Evolutionary conservation across 208 protist species (phyloP), one percentile per base, ranked within the genome.

Genomic region (Wallacemonas sp.): DNA sequence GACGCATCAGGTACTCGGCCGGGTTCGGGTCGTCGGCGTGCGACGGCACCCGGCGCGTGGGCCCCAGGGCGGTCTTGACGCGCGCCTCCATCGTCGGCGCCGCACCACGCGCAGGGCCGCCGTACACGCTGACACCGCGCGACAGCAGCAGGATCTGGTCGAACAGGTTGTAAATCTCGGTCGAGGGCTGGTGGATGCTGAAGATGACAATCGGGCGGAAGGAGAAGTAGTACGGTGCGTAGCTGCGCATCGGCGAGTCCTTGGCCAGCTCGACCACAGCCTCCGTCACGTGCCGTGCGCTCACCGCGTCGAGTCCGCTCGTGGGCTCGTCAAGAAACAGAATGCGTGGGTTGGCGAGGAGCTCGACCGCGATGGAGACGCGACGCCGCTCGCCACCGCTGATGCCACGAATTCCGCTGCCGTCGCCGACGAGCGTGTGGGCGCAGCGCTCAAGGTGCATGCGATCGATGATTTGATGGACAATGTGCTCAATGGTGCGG

Each of bases 261-360:
- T 89, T 90, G 19, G 87, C 88, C 32, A 97, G 81, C 38, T 81
- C 75, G 17, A 90, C 86, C 3, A 96, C 77, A 2, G 88, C 83
- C 66, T 97, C 86, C 17, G 96, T 78, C 38, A 96, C 85, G 29
- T 73, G 80, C 63, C 81, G 80, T 14, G 93, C 93, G 58, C 84
- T 96, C 21, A 90, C 78, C 17, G 85, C 74, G 62, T 97, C 93
- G 19, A 97, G 76, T 0, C 93, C 93, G 64, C 88, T 95, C 27
- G 92, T 98, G 16, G 92, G 91, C 66, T 98, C 92, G 61, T 97
- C 93, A 26, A 96, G 77, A 69, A 92, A 94, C n/a, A 97, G 75
- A 47, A 97, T 93, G 48, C 88, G 86, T 23, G 94, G 94, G 52
- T 94, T 93, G 9, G 92, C 90, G 48, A 97, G 74, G 14, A 97